Evolutionary conservation across 2,329 filamentous ascomycete genomes (phyloP), one percentile per base, ranked within the genome.

Genomic region (Neobulgaria alba): DNA sequence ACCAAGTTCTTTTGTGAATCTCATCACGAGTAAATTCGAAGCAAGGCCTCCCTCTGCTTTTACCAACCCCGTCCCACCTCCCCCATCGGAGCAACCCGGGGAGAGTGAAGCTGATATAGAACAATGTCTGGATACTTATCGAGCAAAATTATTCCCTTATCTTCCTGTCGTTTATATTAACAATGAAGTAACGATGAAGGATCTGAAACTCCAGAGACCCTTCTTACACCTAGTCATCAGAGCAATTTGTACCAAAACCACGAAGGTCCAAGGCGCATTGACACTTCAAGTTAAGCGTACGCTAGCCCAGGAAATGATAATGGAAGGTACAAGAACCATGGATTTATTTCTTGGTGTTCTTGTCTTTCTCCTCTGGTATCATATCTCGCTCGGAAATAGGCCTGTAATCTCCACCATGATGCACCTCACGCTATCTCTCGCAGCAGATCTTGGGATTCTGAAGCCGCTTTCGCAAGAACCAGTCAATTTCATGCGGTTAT

Each of bases 101-200:
- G 38, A 33, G 30, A 39, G 10, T 14, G 38, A 35, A 10, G 33
- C 20, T 12, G 36, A 44, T n/a, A 17, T 44, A 15, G 42, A 44
- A 41, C 17, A 41, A 29, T 20, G 21, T 20, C 26, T 44, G 5
- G 38, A 41, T 8, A 36, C 23, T 17, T 44, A 41, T 33, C 42
- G 42, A 20, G 26, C 32, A 26, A 36, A 32, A 19, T 41, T 44
- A 38, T 37, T 40, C 3, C 38, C 42, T 14, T 36, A 40, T 36
- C 35, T 44, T 26, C 42, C 42, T 10, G 16, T 44, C 30, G 38
- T 41, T 15, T 36, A 33, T 20, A 32, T 44, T 10, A 16, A 17
- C 19, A 23, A 32, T 17, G 23, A 26, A 7, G 23, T 26, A 7
- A 26, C 23, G 12, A 26, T 26, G 23, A 12, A 7, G 12, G 7